A percentile compares a stretch with the other conserved stretches of the same genome.
phyloP scores from a whole-genome alignment of 495 filamentous ascomycete genomes.

The Hyaloscypha bicolor region DNA sequence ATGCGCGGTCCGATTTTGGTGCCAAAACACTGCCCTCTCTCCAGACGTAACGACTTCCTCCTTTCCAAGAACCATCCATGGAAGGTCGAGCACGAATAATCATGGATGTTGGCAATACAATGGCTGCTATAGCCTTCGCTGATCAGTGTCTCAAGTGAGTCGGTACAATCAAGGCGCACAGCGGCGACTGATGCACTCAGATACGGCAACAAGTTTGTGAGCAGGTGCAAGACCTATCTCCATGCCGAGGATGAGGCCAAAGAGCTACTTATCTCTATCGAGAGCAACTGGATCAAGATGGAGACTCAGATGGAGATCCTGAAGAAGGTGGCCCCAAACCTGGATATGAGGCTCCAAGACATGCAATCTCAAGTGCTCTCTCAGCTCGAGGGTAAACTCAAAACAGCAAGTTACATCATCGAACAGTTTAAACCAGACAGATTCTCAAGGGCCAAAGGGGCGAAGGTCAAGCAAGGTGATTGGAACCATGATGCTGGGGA shows the following conservation, averaged over 20 bases:
- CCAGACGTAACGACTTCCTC: too few species aligned
- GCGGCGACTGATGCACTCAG: not conserved
- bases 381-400: conserved; percentile 23
- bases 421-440: too few species aligned
- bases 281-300: conserved; percentile 19
- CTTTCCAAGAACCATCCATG: too few species aligned
- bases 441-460: conserved; percentile 6
- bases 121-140: conserved; percentile 11
- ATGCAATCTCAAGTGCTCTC: conserved; percentile 22
- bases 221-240: conserved; percentile 17
- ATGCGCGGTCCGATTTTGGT: too few species aligned
- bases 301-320: conserved; percentile 17
- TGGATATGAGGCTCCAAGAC: conserved; percentile 12
- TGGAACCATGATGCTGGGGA: too few species aligned
- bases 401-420: conserved; percentile 17
- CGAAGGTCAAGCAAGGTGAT: too few species aligned
- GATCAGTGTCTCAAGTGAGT: conserved; percentile 26
- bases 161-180: not conserved
- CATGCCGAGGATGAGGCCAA: conserved; percentile 18
- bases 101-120: too few species aligned
- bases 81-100: too few species aligned
- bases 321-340: conserved; percentile 5
- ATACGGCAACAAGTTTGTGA: conserved; percentile 24
- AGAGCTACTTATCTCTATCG: conserved; percentile 20
- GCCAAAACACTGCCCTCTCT: too few species aligned